Percentiles rank a stretch among this genome's conserved stretches.
Conservation (phyloP, 805 yeast species). For the Cyberlindnera samutprakarnensis region DNA sequence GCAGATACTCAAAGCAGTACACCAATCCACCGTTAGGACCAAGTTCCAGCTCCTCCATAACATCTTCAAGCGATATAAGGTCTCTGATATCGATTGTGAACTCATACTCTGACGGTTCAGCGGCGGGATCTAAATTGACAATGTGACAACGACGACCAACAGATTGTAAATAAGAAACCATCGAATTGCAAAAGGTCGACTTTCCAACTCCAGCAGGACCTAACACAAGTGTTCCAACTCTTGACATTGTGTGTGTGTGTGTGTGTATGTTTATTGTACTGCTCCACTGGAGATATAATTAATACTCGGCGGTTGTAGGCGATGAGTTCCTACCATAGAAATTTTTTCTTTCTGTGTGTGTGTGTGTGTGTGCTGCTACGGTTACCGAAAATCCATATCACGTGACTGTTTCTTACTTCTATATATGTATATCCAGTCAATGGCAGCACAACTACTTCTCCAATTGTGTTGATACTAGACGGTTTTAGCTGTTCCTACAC, state of each 20-base stretch:
- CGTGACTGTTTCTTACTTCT: too few relatives aligned
- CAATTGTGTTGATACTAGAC: neutral
- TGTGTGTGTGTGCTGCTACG: too few relatives aligned
- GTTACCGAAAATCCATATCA: too few relatives aligned
- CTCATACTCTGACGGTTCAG: slow-evolving; percentile 86
- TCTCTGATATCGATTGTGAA: slow-evolving; percentile 91
- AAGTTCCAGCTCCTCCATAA: slow-evolving; percentile 85
- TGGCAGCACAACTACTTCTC: neutral
- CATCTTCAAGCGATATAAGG: slow-evolving; percentile 83
- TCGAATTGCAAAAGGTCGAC: slow-evolving; percentile 82
- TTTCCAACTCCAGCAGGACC: slow-evolving; percentile 99
- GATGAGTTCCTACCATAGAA: too few relatives aligned
- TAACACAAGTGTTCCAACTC: slow-evolving; percentile 87
- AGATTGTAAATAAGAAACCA: slow-evolving; percentile 81
- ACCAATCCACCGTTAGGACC: slow-evolving; percentile 96
- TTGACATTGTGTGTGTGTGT: slow-evolving; percentile 61
- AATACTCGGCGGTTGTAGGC: too few relatives aligned
- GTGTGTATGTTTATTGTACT: too few relatives aligned
- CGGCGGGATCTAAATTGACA: slow-evolving; percentile 95
- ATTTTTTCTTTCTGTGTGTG: slow-evolving; percentile 1
- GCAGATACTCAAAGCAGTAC: slow-evolving; percentile 86
- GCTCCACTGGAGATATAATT: too few relatives aligned
- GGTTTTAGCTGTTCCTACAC: slow-evolving; percentile 37
- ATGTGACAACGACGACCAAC: slow-evolving; percentile 91
- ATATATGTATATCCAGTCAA: too few relatives aligned